Percentiles rank a stretch among this genome's conserved stretches.
Evolutionary conservation across 2,329 filamentous ascomycete genomes (phyloP).

Genomic region (Diaporthe sp.): DNA sequence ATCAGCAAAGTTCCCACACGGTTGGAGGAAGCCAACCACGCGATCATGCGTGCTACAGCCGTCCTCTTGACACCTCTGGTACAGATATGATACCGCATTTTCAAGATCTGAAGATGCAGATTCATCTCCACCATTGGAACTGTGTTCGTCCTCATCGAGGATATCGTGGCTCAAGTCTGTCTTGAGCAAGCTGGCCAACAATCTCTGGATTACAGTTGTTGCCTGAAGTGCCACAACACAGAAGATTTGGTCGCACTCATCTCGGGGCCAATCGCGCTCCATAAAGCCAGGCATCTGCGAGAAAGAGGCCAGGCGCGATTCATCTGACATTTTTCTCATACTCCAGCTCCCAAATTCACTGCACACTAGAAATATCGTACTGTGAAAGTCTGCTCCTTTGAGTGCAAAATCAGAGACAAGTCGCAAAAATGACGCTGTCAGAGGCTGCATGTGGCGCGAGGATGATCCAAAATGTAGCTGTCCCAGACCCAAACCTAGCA

Average conservation of each 20-base stretch:
- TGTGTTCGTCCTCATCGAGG: background rate
- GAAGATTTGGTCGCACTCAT: too few relatives aligned
- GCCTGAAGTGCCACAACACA: background rate
- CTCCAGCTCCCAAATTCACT: too few relatives aligned
- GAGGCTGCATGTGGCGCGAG: too few relatives aligned
- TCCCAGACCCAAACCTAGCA: background rate
- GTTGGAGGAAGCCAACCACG: background rate
- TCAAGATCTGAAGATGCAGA: accelerated
- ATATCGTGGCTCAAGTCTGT: too few relatives aligned
- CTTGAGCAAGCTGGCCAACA: background rate
- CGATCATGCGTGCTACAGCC: background rate
- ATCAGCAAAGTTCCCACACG: background rate
- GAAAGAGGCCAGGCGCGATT: background rate
- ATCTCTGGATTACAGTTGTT: background rate
- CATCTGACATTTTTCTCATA: too few relatives aligned
- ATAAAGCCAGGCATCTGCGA: background rate
- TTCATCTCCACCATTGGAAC: background rate
- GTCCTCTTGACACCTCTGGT: background rate
- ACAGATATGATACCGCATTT: background rate
- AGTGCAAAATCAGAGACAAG: background rate
- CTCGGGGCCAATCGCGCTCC: too few relatives aligned
- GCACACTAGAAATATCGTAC: background rate
- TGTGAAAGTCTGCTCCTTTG: background rate
- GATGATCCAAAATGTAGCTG: too few relatives aligned
- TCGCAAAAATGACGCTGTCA: background rate